Conservation (phyloP, 169 alveolate species). For the Plasmodium gallinaceum region DNA sequence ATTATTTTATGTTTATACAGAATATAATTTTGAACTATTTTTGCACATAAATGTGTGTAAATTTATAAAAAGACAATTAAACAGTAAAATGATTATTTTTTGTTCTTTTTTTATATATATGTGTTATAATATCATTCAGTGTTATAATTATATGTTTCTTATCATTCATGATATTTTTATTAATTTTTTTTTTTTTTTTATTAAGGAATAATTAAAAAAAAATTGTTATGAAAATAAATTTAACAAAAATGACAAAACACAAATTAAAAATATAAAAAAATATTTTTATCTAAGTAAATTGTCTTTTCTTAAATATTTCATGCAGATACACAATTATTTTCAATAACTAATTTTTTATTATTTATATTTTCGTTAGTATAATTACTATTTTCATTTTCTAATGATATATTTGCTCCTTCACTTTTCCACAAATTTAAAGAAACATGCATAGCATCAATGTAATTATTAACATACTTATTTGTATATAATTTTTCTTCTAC, state of each 20-base stretch:
- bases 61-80: too few relatives aligned
- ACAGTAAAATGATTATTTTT: too few relatives aligned
- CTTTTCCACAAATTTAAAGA: constrained; percentile 57
- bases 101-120: background rate
- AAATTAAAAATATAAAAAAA: background rate
- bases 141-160: too few relatives aligned
- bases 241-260: background rate
- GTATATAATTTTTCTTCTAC: constrained; percentile 47
- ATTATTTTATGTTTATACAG: too few relatives aligned
- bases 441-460: constrained; percentile 30
- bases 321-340: constrained; percentile 8
- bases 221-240: background rate
- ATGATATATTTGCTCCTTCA: constrained; percentile 40
- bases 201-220: background rate
- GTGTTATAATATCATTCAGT: too few relatives aligned
- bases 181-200: background rate
- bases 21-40: too few relatives aligned
- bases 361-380: background rate
- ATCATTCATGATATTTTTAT: background rate
- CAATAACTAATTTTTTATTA: background rate
- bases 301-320: background rate
- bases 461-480: constrained; percentile 32
- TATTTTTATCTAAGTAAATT: background rate
- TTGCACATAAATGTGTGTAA: too few relatives aligned
- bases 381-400: constrained; percentile 2